Evolutionary conservation across 2,329 filamentous ascomycete species (phyloP).

Genomic region (Penicillium sclerotiorum): DNA sequence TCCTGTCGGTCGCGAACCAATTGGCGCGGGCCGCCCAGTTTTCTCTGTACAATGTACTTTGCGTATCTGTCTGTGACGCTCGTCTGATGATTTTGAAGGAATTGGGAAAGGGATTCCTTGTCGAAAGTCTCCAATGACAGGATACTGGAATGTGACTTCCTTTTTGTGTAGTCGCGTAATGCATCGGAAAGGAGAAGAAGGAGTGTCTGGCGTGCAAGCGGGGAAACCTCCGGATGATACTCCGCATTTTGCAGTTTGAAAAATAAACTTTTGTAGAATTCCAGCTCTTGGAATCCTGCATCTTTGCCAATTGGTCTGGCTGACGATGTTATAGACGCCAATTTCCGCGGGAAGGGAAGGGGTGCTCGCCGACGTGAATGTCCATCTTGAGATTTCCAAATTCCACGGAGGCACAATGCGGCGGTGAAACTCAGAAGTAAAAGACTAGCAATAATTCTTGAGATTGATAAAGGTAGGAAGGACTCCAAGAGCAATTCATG

Average conservation of each 20-base stretch:
- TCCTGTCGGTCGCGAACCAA: constrained; percentile 39
- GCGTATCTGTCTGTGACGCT: constrained; percentile 36
- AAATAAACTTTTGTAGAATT: constrained; percentile 37
- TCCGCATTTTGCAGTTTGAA: constrained; percentile 48
- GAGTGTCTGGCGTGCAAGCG: constrained; percentile 36
- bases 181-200: constrained; percentile 40
- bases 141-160: constrained; percentile 29
- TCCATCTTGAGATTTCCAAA: not conserved
- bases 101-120: constrained; percentile 28
- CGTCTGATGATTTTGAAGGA: constrained; percentile 37
- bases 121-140: constrained; percentile 28
- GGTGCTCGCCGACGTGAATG: not conserved
- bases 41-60: constrained; percentile 31
- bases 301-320: not conserved
- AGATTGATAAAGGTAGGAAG: not conserved
- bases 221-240: constrained; percentile 36
- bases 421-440: not conserved
- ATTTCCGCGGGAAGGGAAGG: not conserved
- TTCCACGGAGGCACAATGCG: not conserved
- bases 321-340: not conserved
- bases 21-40: constrained; percentile 36
- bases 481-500: not conserved
- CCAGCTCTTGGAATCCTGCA: constrained; percentile 15
- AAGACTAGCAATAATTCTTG: not conserved
- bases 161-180: constrained; percentile 23